Percentiles rank a stretch among this genome's conserved stretches.
Evolutionary conservation across 140 eudicot genomes (phyloP).

Genomic region (Flaveria floridana): DNA sequence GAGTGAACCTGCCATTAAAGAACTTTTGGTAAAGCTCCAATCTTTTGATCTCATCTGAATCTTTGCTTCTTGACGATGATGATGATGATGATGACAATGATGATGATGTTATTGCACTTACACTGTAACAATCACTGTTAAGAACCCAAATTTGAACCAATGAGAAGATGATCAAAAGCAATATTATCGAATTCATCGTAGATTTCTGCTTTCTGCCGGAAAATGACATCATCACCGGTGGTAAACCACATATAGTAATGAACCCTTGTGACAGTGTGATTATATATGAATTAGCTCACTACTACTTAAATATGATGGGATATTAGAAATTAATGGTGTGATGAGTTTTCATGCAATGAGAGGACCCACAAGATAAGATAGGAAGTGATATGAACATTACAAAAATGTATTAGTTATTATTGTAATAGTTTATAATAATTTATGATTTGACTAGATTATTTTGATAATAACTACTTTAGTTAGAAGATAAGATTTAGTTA

Average conservation of each 20-base stretch:
- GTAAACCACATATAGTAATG: slow-evolving; percentile 44
- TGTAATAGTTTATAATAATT: no score
- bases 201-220: slow-evolving; percentile 44
- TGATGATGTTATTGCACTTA: slow-evolving; percentile 47
- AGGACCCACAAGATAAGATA: slow-evolving; percentile 29
- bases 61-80: slow-evolving; percentile 11
- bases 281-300: not conserved
- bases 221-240: slow-evolving; percentile 45
- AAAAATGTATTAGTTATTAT: not conserved
- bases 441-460: no score
- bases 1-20: slow-evolving; percentile 40
- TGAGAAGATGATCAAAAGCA: slow-evolving; percentile 44
- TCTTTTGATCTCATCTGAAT: slow-evolving; percentile 30
- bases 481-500: no score
- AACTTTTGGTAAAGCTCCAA: slow-evolving; percentile 44
- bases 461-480: no score
- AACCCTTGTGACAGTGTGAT: no score
- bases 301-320: slow-evolving; percentile 31
- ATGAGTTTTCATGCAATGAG: slow-evolving; percentile 32
- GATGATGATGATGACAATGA: slow-evolving; percentile 1
- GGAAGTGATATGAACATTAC: not conserved
- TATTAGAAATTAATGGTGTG: not conserved
- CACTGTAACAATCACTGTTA: slow-evolving; percentile 31
- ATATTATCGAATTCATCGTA: slow-evolving; percentile 31
- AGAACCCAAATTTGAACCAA: slow-evolving; percentile 43